Conservation (phyloP, 2,329 filamentous ascomycete species). For the Penicillium sp. region DNA sequence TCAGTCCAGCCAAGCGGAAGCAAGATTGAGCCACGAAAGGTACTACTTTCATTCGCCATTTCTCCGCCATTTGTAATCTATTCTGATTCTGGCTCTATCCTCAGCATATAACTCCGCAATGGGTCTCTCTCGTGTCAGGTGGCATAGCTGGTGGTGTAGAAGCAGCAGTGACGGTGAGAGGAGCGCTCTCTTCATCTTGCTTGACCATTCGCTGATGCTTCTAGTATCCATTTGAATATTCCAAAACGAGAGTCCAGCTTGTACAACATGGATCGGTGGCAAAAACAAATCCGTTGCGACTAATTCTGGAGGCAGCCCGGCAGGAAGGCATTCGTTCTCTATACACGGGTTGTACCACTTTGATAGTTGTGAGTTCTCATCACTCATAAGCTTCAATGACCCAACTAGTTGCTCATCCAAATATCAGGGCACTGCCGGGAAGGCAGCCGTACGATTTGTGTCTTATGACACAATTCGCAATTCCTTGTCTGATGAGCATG, state of each 20-base stretch:
- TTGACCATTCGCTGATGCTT: background rate
- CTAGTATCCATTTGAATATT: constrained; percentile 67
- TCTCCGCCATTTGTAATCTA: background rate
- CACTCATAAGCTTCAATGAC: background rate
- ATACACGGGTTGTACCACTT: constrained; percentile 64
- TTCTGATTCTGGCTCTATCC: background rate
- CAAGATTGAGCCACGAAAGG: background rate
- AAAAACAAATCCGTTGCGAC: constrained; percentile 24
- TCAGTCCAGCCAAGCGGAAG: background rate
- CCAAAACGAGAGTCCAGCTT: constrained; percentile 49
- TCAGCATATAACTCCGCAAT: constrained; percentile 34
- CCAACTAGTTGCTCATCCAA: background rate
- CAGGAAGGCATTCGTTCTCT: constrained; percentile 60
- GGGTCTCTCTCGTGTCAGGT: constrained; percentile 54
- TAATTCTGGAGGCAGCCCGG: constrained; percentile 57
- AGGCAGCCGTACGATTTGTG: constrained; percentile 67
- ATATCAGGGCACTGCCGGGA: constrained; percentile 56
- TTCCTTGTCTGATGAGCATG: constrained; percentile 53
- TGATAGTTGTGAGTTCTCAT: constrained; percentile 48
- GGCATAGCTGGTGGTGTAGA: constrained; percentile 57
- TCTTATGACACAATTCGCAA: constrained; percentile 67
- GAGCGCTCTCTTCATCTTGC: background rate
- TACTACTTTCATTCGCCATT: background rate
- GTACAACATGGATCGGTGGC: constrained; percentile 4
- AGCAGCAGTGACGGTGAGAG: constrained; percentile 50